Evolutionary conservation across 108 stramenopile genomes (phyloP).

Genomic region (Nitzschia inconspicua): DNA sequence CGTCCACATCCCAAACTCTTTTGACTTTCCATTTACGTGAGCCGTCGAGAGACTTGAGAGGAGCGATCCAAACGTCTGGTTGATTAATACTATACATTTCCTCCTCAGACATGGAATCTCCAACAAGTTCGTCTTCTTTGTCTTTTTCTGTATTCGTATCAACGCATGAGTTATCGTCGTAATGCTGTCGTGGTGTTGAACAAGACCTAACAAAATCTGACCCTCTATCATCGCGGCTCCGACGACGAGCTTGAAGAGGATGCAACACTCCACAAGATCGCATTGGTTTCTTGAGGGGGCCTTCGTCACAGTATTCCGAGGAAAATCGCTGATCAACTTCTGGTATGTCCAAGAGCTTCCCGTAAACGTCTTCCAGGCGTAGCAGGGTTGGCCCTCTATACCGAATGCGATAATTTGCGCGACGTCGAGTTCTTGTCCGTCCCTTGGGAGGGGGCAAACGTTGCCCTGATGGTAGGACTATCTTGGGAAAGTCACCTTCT

Average conservation of each 20-base stretch:
- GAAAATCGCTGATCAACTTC: background rate
- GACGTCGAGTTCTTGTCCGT: background rate
- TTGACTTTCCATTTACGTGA: conserved; percentile 4
- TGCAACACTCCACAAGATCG: no score
- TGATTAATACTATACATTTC: background rate
- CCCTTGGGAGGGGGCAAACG: background rate
- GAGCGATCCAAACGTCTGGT: conserved; percentile 13
- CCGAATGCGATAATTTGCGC: conserved; percentile 2
- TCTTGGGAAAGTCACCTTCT: background rate
- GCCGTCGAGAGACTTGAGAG: background rate
- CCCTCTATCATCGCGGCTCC: background rate
- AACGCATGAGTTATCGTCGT: background rate
- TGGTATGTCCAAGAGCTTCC: background rate
- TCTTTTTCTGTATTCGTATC: background rate
- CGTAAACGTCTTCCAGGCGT: background rate
- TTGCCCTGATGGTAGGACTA: background rate
- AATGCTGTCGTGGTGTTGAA: background rate
- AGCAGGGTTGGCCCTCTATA: background rate
- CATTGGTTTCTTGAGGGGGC: background rate
- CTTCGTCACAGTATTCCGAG: background rate
- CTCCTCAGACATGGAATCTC: background rate
- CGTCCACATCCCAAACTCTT: conserved; percentile 6
- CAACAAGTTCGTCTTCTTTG: background rate
- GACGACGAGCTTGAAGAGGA: background rate
- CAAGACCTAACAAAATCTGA: background rate